phyloP scores from a whole-genome alignment of 1,284 basidiomycete genomes.

The Sanghuangporus weigelae region DNA sequence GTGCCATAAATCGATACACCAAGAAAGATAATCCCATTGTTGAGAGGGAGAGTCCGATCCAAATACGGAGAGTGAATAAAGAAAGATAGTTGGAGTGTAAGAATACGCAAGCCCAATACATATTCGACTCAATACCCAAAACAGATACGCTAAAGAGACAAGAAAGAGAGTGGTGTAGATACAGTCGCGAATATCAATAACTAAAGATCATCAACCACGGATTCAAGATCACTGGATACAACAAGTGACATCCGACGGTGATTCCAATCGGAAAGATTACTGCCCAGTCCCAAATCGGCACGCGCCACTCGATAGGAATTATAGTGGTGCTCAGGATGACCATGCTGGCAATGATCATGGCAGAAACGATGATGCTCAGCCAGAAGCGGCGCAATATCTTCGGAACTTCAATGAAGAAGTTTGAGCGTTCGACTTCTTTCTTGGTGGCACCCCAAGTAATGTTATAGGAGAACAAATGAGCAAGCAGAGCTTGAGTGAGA shows the following conservation, averaged over 20 bases:
- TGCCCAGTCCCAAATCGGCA: slow-evolving; percentile 57
- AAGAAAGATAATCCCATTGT: not conserved
- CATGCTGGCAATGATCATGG: slow-evolving; percentile 45
- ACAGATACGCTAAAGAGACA: not conserved
- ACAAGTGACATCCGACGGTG: slow-evolving; percentile 56
- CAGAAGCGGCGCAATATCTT: slow-evolving; percentile 74
- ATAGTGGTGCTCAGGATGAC: slow-evolving; percentile 46
- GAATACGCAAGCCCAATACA: not conserved
- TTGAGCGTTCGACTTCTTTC: slow-evolving; percentile 77
- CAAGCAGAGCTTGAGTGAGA: slow-evolving; percentile 67
- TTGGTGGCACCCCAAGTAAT: slow-evolving; percentile 79
- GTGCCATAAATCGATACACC: not conserved
- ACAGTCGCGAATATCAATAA: slow-evolving; percentile 31
- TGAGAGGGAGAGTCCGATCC: not conserved
- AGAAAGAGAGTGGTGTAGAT: not conserved
- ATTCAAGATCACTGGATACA: slow-evolving; percentile 76
- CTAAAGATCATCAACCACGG: slow-evolving; percentile 72
- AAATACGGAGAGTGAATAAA: not conserved
- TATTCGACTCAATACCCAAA: not conserved
- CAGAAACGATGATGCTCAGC: slow-evolving; percentile 51
- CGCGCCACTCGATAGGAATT: slow-evolving; percentile 58
- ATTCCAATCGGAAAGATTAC: slow-evolving; percentile 66
- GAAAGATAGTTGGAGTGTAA: not conserved
- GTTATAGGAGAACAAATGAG: slow-evolving; percentile 79
- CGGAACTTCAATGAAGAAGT: slow-evolving; percentile 87